A percentile compares a stretch with the other conserved stretches of the same genome.
Evolutionary conservation across 208 protist species (phyloP).

Genomic region (Leishmania tarentolae): DNA sequence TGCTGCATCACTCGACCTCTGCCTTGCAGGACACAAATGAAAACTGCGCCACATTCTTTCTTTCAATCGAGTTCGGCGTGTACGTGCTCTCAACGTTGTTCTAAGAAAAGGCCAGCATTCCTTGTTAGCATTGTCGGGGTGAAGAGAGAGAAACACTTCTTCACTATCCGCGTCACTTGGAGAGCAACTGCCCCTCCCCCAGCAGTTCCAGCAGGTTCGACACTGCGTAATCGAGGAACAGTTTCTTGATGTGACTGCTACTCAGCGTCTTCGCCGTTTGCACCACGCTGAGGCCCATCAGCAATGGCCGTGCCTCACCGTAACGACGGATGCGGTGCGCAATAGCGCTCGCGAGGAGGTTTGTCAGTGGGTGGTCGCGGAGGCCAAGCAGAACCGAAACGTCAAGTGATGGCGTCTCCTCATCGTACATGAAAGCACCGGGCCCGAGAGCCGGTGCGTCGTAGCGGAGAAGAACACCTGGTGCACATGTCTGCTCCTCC

Average conservation of each 20-base stretch:
- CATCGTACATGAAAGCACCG: conserved; percentile 36
- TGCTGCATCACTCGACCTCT: not conserved
- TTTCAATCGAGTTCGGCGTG: not conserved
- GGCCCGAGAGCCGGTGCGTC: conserved; percentile 25
- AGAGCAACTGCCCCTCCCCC: not conserved
- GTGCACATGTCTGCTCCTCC: conserved; percentile 65
- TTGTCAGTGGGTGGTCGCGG: conserved; percentile 83
- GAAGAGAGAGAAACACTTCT: not conserved
- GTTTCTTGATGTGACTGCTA: conserved; percentile 29
- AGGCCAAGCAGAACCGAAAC: conserved; percentile 67
- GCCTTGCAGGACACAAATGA: not conserved
- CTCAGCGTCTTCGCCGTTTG: conserved; percentile 51
- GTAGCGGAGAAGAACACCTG: conserved; percentile 71
- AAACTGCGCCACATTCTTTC: not conserved
- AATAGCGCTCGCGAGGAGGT: conserved; percentile 59
- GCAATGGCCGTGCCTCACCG: conserved; percentile 53
- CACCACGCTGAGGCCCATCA: conserved; percentile 71
- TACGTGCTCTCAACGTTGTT: not conserved
- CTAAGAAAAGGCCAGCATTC: not conserved
- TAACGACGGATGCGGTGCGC: conserved; percentile 47
- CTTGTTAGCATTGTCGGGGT: not conserved
- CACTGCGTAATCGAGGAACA: conserved; percentile 44
- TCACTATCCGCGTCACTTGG: not conserved
- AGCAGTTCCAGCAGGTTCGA: conserved; percentile 44
- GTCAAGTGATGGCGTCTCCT: conserved; percentile 45